Evolutionary conservation across 1,139 yeast species (phyloP).

Genomic region (Pichia sp.): DNA sequence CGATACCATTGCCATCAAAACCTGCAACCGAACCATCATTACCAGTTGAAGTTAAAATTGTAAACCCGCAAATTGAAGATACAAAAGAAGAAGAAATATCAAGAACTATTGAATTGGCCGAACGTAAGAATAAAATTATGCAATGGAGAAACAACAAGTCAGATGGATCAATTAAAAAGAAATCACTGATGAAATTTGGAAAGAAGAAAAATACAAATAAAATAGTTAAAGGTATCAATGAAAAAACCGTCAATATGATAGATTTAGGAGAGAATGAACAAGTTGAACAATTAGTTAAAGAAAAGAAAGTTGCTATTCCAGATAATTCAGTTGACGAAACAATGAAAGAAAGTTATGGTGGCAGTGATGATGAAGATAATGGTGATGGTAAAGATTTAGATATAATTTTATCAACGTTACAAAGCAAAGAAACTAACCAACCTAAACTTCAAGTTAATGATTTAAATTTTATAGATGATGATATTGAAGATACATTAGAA

Average conservation of each 20-base stretch:
- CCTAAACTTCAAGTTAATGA: neutral
- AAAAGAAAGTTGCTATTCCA: conserved; percentile 2
- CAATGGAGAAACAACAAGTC: conserved; percentile 2
- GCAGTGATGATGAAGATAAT: conserved; percentile 6
- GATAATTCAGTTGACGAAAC: neutral
- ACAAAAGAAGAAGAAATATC: neutral
- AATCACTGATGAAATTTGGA: conserved; percentile 21
- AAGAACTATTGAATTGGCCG: neutral
- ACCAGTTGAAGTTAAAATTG: neutral
- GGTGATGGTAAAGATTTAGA: conserved; percentile 13
- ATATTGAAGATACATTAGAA: neutral
- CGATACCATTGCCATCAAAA: neutral
- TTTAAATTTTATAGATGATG: conserved; percentile 3
- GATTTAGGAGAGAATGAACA: neutral
- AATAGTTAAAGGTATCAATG: neutral
- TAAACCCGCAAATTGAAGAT: neutral
- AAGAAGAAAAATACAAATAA: conserved; percentile 6
- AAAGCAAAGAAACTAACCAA: conserved; percentile 4
- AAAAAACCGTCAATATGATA: neutral
- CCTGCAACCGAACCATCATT: neutral
- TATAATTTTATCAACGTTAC: conserved; percentile 1
- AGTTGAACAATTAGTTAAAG: conserved; percentile 1
- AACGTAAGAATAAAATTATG: conserved; percentile 3
- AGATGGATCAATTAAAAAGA: conserved; percentile 15
- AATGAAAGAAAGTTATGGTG: neutral